Base-by-base conservation (phyloP, 495 filamentous ascomycete genomes). In the Penicillium parvum region DNA sequence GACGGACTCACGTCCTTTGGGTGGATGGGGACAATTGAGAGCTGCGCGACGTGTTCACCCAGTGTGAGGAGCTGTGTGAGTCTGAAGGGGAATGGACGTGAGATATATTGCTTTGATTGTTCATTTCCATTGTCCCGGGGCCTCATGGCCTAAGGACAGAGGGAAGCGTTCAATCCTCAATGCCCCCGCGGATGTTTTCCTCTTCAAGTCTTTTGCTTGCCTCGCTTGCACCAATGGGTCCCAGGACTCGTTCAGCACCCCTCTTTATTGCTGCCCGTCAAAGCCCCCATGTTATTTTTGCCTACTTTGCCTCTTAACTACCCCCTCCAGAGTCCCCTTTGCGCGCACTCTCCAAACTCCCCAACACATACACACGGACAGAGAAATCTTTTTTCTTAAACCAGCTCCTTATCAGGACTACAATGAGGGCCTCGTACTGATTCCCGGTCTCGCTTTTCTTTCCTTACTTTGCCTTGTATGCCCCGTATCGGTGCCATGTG, bases 1-100 rank as follows among this genome's bases (percentile, higher is more conserved):
- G 54, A 61, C 50, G 66, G 62, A 65, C 61, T 65, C 60, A 49
- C 60, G 65, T 65, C 64, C 55, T 53, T 42, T 42, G 55, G 51
- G 42, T 34, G 49, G 57, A 58, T 58, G 43, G 42, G 40, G 40
- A 58, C 37, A 49, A 48, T 44, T 33, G 37, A 58, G 40, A 49
- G 42, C 32, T 37, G 43, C 45, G 37, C 43, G 50, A 53, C 45
- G 29, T 46, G 53, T 52, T 19, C 28, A 35, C 40, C 34, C 37
- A 39, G 42, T 41, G 33, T 42, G 48, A 49, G 57, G 38, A 45
- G 36, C 21, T 42, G 37, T 53, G 38, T 32, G 18, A 29, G 37
- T 11, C 18, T 3, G 30, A 33, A 48, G 17, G 38, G 12, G 23
- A 28, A 40, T 38, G 46, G 32, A 32, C 30, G 27, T 17, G 25